phyloP scores from a whole-genome alignment of 2,329 filamentous ascomycete species.

The Fusarium albosuccineum region DNA sequence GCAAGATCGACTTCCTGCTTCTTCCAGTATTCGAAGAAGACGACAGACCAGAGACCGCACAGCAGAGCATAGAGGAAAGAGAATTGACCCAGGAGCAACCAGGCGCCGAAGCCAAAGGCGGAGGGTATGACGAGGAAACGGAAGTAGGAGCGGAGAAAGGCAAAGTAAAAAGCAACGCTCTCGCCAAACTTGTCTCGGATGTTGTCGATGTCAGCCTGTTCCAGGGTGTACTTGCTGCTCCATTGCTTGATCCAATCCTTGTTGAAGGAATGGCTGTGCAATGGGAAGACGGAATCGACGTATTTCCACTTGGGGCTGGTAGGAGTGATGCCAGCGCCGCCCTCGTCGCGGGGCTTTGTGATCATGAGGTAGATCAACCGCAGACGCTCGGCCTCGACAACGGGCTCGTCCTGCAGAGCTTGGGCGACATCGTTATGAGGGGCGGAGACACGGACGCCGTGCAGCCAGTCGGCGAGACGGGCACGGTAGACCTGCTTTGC shows the following conservation, averaged over 20 bases:
- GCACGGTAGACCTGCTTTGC: constrained; percentile 86
- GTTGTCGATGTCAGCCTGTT: constrained; percentile 74
- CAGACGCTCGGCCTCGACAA: constrained; percentile 89
- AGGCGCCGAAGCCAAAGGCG: constrained; percentile 79
- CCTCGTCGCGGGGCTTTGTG: constrained; percentile 77
- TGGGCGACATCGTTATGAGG: constrained; percentile 79
- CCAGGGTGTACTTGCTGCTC: constrained; percentile 78
- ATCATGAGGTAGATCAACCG: constrained; percentile 90
- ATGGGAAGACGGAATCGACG: constrained; percentile 80
- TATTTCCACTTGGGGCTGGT: constrained; percentile 77
- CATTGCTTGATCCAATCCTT: constrained; percentile 80
- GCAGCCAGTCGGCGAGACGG: constrained; percentile 92
- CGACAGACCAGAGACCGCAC: constrained; percentile 86
- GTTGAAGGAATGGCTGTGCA: constrained; percentile 84
- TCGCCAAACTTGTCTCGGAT: constrained; percentile 85
- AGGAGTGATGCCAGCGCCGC: constrained; percentile 83
- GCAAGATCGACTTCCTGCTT: constrained; percentile 89
- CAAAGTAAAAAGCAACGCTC: constrained; percentile 94
- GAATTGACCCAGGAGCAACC: constrained; percentile 87
- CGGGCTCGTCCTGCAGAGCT: constrained; percentile 78
- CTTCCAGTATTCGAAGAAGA: constrained; percentile 97
- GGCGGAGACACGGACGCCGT: constrained; percentile 83
- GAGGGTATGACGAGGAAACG: constrained; percentile 86
- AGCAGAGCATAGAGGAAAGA: constrained; percentile 83
- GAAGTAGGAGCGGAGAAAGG: constrained; percentile 93